Conservation (phyloP, 805 yeast species). For the Metschnikowia dekortorum region DNA sequence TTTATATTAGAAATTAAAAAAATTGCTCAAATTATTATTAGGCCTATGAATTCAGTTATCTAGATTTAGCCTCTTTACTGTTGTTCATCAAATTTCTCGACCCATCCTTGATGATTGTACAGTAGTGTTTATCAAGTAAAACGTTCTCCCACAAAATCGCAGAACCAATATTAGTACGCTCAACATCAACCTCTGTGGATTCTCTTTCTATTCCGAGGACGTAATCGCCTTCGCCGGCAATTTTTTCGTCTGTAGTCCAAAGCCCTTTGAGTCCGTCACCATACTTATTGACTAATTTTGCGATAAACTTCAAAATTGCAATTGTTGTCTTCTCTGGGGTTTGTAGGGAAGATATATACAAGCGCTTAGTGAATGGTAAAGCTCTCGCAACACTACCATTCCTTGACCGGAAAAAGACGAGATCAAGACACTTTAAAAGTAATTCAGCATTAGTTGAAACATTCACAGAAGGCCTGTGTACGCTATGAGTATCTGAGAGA, state of each 20-base stretch:
- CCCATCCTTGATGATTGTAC: conserved; percentile 75
- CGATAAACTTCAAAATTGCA: conserved; percentile 73
- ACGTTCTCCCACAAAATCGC: conserved; percentile 90
- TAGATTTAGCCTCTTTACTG: conserved; percentile 22
- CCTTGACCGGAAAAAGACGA: conserved; percentile 71
- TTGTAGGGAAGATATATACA: conserved; percentile 62
- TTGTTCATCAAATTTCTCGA: conserved; percentile 38
- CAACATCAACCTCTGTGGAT: conserved; percentile 47
- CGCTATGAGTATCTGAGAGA: conserved; percentile 33
- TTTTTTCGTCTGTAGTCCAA: conserved; percentile 83
- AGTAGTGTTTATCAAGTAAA: conserved; percentile 74
- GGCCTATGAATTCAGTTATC: not conserved
- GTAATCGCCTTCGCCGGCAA: conserved; percentile 65
- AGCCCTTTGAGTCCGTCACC: conserved; percentile 66
- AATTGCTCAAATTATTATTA: not conserved
- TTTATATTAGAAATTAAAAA: not conserved
- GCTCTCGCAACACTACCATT: conserved; percentile 67
- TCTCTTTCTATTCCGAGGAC: conserved; percentile 56
- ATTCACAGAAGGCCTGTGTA: conserved; percentile 67
- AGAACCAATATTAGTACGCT: conserved; percentile 78
- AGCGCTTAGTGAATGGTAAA: conserved; percentile 75
- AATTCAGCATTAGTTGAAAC: conserved; percentile 87
- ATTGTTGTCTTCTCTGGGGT: conserved; percentile 85
- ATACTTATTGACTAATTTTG: conserved; percentile 66
- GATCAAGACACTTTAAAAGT: conserved; percentile 70